These are phyloP conservation scores for Pezicula radicicola DNA, from an alignment of 2,329 filamentous ascomycete species.

Conservation along the genomic window DNA sequence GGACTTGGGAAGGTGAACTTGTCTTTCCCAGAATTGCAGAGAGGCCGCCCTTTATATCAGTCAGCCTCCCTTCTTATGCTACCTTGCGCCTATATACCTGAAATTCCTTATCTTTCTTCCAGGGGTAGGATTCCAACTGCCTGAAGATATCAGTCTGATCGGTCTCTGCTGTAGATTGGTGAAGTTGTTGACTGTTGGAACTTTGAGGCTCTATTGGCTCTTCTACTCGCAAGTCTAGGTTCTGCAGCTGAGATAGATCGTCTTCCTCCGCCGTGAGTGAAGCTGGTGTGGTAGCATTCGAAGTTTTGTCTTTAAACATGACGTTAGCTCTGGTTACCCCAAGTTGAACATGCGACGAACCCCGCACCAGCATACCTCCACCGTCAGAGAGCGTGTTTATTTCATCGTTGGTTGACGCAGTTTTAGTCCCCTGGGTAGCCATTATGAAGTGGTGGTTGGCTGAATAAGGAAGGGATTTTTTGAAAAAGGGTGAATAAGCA, in stretches of 20 bases:
- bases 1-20: conserved; percentile 48
- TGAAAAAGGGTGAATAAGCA: too few species aligned
- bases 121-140: conserved; percentile 64
- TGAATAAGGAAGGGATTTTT: too few species aligned
- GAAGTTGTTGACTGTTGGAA: conserved; percentile 12
- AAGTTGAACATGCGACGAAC: background rate
- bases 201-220: background rate
- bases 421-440: too few species aligned
- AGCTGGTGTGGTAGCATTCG: too few species aligned
- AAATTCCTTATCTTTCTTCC: conserved; percentile 66
- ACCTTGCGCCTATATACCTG: conserved; percentile 42
- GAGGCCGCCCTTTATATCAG: conserved; percentile 49
- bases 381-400: background rate
- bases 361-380: conserved; percentile 21
- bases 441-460: too few species aligned
- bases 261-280: too few species aligned
- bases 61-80: background rate
- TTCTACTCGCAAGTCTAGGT: too few species aligned
- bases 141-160: conserved; percentile 45
- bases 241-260: too few species aligned
- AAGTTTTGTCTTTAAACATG: too few species aligned
- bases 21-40: conserved; percentile 60
- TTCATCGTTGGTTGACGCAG: too few species aligned
- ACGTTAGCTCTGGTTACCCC: too few species aligned
- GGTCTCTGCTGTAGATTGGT: conserved; percentile 13